These are phyloP conservation scores for Fusarium citri DNA, from an alignment of 2,329 filamentous ascomycete genomes.

Conservation along the genomic window DNA sequence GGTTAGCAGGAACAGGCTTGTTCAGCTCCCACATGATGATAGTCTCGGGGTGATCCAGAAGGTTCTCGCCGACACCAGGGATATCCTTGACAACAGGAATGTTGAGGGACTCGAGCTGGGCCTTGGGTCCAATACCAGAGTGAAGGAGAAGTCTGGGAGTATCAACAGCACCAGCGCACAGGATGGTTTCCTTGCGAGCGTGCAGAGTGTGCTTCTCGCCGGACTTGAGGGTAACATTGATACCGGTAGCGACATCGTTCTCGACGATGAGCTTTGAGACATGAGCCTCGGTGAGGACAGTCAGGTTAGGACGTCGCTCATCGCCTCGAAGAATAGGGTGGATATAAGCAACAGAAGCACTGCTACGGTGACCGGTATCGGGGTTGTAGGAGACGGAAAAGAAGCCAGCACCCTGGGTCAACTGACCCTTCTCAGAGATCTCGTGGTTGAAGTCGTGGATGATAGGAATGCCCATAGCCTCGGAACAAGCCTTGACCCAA, in stretches of 20 bases:
- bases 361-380: conserved; percentile 84
- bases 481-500: conserved; percentile 85
- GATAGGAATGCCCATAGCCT: conserved; percentile 82
- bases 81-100: conserved; percentile 68
- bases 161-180: conserved; percentile 84
- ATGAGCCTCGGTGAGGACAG: conserved; percentile 87
- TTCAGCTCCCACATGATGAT: conserved; percentile 82
- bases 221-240: conserved; percentile 72
- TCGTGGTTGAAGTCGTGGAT: conserved; percentile 88
- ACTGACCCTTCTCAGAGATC: conserved; percentile 77
- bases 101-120: conserved; percentile 64
- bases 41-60: conserved; percentile 70
- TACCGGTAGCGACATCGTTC: conserved; percentile 76
- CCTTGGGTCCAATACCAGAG: conserved; percentile 67
- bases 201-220: conserved; percentile 67
- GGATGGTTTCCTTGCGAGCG: conserved; percentile 80
- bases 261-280: conserved; percentile 83
- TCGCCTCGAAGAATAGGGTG: conserved; percentile 88
- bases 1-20: conserved; percentile 77
- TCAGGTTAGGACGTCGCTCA: conserved; percentile 85
- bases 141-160: conserved; percentile 75
- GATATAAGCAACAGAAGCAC: conserved; percentile 90
- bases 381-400: conserved; percentile 94
- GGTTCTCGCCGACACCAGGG: conserved; percentile 70
- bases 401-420: conserved; percentile 85